A percentile compares a stretch with the other conserved stretches of the same genome.
phyloP scores from a whole-genome alignment of 2,329 filamentous ascomycete genomes.

The Aspergillus sp. region DNA sequence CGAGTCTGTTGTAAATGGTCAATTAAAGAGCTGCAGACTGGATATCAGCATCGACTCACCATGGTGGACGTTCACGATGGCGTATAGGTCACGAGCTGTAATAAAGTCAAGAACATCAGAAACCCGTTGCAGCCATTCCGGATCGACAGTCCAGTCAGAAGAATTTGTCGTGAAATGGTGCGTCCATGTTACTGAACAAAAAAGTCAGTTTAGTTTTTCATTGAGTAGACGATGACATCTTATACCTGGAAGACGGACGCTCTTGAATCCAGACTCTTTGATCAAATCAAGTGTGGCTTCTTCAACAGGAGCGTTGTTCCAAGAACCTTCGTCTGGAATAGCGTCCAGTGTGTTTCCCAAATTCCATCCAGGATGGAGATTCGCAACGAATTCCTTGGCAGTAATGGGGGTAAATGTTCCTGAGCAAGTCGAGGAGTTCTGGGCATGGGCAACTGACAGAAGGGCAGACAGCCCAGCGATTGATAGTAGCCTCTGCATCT shows the following conservation, averaged over 20 bases:
- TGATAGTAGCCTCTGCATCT: constrained; percentile 10
- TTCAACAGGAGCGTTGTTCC: constrained; percentile 57
- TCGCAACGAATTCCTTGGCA: constrained; percentile 48
- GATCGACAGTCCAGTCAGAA: constrained; percentile 56
- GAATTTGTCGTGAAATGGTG: constrained; percentile 54
- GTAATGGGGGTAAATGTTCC: constrained; percentile 48
- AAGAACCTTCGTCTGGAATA: constrained; percentile 55
- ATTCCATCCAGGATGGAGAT: constrained; percentile 60
- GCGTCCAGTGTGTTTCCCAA: constrained; percentile 62
- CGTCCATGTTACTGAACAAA: constrained; percentile 43
- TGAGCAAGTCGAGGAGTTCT: constrained; percentile 30
- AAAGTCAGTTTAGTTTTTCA: too few species aligned
- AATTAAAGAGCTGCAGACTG: not conserved
- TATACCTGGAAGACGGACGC: constrained; percentile 53
- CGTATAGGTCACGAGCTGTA: constrained; percentile 51
- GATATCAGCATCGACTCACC: constrained; percentile 25
- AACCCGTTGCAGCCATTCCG: constrained; percentile 57
- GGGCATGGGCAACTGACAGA: constrained; percentile 12
- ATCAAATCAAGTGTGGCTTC: constrained; percentile 52
- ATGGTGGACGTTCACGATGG: constrained; percentile 60
- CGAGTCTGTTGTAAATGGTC: constrained; percentile 38
- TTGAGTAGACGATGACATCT: not conserved
- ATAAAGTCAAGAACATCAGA: constrained; percentile 59
- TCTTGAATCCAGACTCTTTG: constrained; percentile 57
- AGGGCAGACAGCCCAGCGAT: constrained; percentile 13